phyloP scores from a whole-genome alignment of 306 rosid genomes.

The Corylus avellana region DNA sequence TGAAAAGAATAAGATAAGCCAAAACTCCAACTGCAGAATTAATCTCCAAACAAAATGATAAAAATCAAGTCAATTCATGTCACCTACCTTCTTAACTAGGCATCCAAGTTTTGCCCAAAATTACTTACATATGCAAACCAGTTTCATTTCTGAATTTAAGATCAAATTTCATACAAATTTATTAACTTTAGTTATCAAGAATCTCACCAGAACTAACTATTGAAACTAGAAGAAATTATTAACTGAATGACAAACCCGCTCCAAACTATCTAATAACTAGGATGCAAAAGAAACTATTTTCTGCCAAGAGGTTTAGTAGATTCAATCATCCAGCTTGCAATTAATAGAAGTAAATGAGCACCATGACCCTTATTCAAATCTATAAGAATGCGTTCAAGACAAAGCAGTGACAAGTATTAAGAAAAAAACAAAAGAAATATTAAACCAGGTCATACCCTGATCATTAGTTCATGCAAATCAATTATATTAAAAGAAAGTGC shows the following conservation, averaged over 20 bases:
- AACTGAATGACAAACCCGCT: constrained; percentile 3
- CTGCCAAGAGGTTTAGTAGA: neutral
- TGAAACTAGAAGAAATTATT: neutral
- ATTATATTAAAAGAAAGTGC: neutral
- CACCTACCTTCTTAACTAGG: neutral
- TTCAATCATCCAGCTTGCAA: neutral
- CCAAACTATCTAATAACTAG: neutral
- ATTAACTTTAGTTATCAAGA: neutral
- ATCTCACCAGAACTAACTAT: neutral
- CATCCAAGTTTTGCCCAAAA: constrained; percentile 8
- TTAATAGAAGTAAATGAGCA: neutral
- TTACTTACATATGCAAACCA: constrained; percentile 12
- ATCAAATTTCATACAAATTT: neutral
- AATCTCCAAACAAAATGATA: neutral
- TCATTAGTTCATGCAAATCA: neutral
- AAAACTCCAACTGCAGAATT: neutral
- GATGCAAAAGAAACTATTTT: neutral
- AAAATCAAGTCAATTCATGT: constrained; percentile 8
- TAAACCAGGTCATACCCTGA: neutral
- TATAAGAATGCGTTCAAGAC: neutral
- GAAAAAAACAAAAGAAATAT: neutral
- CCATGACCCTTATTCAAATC: neutral
- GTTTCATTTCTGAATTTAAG: constrained; percentile 10
- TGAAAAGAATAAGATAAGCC: neutral
- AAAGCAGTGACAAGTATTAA: neutral